phyloP scores from a whole-genome alignment of 345 rosid genomes.

The Ceriops decandra region DNA sequence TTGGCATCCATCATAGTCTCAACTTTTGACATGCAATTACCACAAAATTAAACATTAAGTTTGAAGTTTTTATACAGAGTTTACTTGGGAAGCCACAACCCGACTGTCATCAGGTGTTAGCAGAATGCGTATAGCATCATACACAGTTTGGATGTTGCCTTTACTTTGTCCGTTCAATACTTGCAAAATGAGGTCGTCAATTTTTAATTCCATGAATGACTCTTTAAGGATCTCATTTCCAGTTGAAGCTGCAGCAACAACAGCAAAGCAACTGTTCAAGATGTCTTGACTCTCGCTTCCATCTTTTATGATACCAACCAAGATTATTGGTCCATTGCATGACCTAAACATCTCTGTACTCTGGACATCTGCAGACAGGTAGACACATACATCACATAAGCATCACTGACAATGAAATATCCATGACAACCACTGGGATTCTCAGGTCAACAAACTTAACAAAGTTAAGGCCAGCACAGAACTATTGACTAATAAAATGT shows the following conservation, averaged over 20 bases:
- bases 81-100: constrained; percentile 85
- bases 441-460: background rate
- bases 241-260: constrained; percentile 73
- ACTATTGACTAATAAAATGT: too few species aligned
- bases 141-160: constrained; percentile 44
- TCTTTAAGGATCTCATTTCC: constrained; percentile 85
- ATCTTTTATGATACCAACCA: constrained; percentile 45
- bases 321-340: constrained; percentile 51
- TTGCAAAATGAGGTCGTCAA: constrained; percentile 71
- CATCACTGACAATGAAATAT: constrained; percentile 4
- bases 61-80: background rate
- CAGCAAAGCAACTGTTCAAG: constrained; percentile 54
- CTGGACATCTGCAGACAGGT: constrained; percentile 52
- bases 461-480: too few species aligned
- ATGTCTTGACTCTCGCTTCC: constrained; percentile 42
- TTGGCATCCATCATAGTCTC: background rate
- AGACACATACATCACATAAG: background rate
- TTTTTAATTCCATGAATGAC: constrained; percentile 69
- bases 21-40: background rate
- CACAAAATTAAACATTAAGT: background rate
- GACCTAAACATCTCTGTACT: constrained; percentile 60
- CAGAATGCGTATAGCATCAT: constrained; percentile 69
- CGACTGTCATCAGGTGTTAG: constrained; percentile 88
- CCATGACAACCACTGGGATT: background rate
- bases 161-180: constrained; percentile 42